Evolutionary conservation across 441 rosid genomes (phyloP).

Genomic region (Populus tomentosa): DNA sequence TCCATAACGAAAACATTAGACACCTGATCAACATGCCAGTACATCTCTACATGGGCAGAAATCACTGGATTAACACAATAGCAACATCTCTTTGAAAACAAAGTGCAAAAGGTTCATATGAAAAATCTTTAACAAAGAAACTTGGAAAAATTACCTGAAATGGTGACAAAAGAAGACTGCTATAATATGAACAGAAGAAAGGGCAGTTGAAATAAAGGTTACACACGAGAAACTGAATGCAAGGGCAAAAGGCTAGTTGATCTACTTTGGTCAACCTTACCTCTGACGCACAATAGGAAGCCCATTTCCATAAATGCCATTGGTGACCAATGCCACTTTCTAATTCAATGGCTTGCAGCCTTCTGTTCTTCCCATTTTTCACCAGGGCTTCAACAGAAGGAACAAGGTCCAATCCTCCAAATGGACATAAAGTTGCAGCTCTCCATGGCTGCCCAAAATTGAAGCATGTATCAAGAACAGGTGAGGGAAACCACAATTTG

Average conservation of each 20-base stretch:
- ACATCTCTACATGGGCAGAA: not conserved
- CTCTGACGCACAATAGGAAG: slow-evolving; percentile 92
- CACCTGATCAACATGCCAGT: not conserved
- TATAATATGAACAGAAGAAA: slow-evolving; percentile 1
- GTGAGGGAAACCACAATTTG: slow-evolving; percentile 1
- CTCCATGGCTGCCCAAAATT: slow-evolving; percentile 80
- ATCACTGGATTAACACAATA: not conserved
- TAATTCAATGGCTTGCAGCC: slow-evolving; percentile 86
- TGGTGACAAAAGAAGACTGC: not conserved
- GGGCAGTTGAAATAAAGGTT: slow-evolving; percentile 1
- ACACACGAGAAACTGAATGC: not conserved
- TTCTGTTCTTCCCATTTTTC: slow-evolving; percentile 80
- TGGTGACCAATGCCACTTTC: slow-evolving; percentile 93
- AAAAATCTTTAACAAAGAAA: not conserved
- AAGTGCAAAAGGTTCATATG: slow-evolving; percentile 8
- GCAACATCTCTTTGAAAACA: not conserved
- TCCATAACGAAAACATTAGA: not conserved
- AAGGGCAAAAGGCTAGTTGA: not conserved
- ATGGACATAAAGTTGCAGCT: slow-evolving; percentile 86
- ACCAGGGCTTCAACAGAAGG: slow-evolving; percentile 81
- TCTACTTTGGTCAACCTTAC: slow-evolving; percentile 29
- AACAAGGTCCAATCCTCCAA: slow-evolving; percentile 79
- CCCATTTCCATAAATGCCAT: slow-evolving; percentile 97
- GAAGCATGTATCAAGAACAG: slow-evolving; percentile 10
- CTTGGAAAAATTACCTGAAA: not conserved